Conservation (phyloP, 257 asterid genomes). For the Eucommia ulmoides region DNA sequence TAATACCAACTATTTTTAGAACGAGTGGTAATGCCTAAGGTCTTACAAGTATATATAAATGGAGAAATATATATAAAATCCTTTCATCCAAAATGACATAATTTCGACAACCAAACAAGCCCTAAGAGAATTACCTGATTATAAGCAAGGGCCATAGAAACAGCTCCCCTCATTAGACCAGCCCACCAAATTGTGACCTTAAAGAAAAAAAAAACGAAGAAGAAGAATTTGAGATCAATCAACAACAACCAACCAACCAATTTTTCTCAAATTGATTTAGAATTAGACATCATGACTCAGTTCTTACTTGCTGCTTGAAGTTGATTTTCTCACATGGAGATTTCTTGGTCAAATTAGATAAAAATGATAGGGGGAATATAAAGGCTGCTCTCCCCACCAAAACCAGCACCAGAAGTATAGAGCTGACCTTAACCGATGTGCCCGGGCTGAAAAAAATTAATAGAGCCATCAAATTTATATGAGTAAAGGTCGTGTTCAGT, state of each 20-base stretch:
- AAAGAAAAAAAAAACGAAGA: conserved; percentile 9
- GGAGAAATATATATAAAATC: too few relatives aligned
- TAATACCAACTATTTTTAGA: too few relatives aligned
- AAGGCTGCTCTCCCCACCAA: conserved; percentile 92
- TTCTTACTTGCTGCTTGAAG: conserved; percentile 67
- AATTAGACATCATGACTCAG: too few relatives aligned
- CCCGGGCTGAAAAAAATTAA: conserved; percentile 42
- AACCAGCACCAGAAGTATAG: conserved; percentile 70
- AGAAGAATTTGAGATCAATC: background rate
- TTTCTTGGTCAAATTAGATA: conserved; percentile 86
- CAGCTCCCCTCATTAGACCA: conserved; percentile 99
- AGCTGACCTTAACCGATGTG: conserved; percentile 58
- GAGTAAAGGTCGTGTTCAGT: background rate
- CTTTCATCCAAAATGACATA: background rate
- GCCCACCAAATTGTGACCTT: conserved; percentile 98
- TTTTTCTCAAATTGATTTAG: background rate
- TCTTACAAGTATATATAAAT: background rate
- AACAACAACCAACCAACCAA: background rate
- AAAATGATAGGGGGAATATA: conserved; percentile 78
- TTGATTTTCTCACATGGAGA: conserved; percentile 41
- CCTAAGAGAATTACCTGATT: conserved; percentile 48
- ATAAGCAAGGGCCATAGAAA: conserved; percentile 99
- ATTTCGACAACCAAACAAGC: background rate
- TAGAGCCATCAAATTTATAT: background rate
- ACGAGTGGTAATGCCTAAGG: too few relatives aligned